A percentile compares a stretch with the other conserved stretches of the same genome.
Conservation (phyloP, 371 early-diverging fungal genomes). For the Massospora cicadina region DNA sequence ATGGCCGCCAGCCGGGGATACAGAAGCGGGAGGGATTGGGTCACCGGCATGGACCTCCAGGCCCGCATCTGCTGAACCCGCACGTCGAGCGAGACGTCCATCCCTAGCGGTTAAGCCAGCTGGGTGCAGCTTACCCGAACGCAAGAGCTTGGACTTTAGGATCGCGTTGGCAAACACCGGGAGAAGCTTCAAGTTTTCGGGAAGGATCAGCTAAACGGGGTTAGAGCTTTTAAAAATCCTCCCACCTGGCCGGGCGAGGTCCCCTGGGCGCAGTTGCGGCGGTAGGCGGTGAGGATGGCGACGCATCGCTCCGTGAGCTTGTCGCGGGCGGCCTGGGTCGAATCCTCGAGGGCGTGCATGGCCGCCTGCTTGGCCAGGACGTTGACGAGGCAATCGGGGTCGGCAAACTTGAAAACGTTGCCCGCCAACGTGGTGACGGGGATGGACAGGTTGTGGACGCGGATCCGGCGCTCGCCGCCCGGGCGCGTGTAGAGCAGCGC, state of each 20-base stretch:
- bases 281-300: slow-evolving; percentile 76
- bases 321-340: slow-evolving; percentile 61
- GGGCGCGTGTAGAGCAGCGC: slow-evolving; percentile 86
- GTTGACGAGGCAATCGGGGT: slow-evolving; percentile 81
- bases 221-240: slow-evolving; percentile 36
- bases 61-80: slow-evolving; percentile 60
- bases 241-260: slow-evolving; percentile 80
- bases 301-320: slow-evolving; percentile 72
- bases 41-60: slow-evolving; percentile 47
- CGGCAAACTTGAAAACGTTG: slow-evolving; percentile 74
- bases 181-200: slow-evolving; percentile 86
- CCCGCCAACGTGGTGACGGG: slow-evolving; percentile 58
- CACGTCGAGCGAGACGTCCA: slow-evolving; percentile 39
- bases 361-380: slow-evolving; percentile 57
- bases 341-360: slow-evolving; percentile 31
- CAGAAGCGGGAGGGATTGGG: slow-evolving; percentile 45
- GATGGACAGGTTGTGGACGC: slow-evolving; percentile 71
- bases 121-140: slow-evolving; percentile 27
- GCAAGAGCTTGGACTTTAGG: slow-evolving; percentile 57
- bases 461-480: slow-evolving; percentile 73
- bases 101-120: slow-evolving; percentile 21
- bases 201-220: slow-evolving; percentile 52
- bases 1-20: slow-evolving; percentile 72
- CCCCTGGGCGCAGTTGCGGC: slow-evolving; percentile 75
- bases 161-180: slow-evolving; percentile 79